Conservation (phyloP, 768 basidiomycete species). For the Kwoniella bestiolae region DNA sequence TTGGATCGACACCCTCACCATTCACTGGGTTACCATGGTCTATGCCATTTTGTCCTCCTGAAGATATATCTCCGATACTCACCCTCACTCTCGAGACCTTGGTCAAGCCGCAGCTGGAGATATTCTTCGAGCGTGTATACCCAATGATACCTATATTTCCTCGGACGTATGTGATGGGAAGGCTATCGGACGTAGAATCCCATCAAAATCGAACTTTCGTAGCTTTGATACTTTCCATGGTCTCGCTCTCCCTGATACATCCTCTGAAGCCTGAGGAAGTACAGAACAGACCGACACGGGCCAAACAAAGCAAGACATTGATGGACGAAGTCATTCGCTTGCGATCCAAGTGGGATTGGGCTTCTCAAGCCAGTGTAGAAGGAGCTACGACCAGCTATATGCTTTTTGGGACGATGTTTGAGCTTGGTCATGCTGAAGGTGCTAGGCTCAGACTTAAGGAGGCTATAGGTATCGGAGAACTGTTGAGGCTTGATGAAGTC, state of each 20-base stretch:
- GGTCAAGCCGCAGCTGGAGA: slow-evolving; percentile 41
- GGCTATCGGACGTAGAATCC: slow-evolving; percentile 18
- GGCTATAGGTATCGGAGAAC: slow-evolving; percentile 37
- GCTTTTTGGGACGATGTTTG: slow-evolving; percentile 47
- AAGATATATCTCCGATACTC: slow-evolving; percentile 37
- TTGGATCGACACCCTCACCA: background rate
- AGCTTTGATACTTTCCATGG: slow-evolving; percentile 35
- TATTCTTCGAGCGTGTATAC: slow-evolving; percentile 42
- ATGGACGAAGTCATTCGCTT: slow-evolving; percentile 41
- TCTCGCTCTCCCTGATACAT: slow-evolving; percentile 36
- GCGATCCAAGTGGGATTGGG: slow-evolving; percentile 32
- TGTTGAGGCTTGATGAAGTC: slow-evolving; percentile 30
- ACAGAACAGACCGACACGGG: slow-evolving; percentile 12
- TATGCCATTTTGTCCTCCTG: slow-evolving; percentile 14
- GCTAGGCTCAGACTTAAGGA: slow-evolving; percentile 40
- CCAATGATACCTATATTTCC: slow-evolving; percentile 47
- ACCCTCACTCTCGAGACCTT: slow-evolving; percentile 33
- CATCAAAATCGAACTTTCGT: slow-evolving; percentile 28
- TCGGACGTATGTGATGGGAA: slow-evolving; percentile 26
- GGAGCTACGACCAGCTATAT: slow-evolving; percentile 36
- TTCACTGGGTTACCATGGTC: background rate
- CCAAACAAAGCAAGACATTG: slow-evolving; percentile 32
- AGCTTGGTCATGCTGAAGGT: slow-evolving; percentile 35
- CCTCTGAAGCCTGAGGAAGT: slow-evolving; percentile 36
- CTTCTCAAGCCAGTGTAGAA: slow-evolving; percentile 26